phyloP scores from a whole-genome alignment of 352 stramenopile species.

The Blastocystis hominis region DNA sequence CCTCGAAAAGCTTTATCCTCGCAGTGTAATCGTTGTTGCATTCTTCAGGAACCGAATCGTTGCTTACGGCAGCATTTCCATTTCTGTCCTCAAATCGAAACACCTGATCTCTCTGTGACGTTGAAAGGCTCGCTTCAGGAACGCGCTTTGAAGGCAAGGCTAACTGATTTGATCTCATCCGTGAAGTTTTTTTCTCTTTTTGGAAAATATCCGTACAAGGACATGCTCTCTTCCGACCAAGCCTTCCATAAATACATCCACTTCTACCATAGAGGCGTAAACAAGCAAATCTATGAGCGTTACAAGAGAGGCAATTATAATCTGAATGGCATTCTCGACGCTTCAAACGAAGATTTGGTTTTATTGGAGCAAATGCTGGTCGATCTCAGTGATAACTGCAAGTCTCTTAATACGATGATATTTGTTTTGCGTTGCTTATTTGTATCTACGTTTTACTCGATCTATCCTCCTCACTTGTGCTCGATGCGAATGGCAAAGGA shows the following conservation, averaged over 20 bases:
- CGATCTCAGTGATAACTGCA: not conserved
- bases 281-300: not conserved
- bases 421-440: not conserved
- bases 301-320: not conserved
- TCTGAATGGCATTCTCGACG: not conserved
- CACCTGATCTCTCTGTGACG: too few species aligned
- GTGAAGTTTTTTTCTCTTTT: not conserved
- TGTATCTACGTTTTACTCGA: not conserved
- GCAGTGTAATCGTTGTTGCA: too few species aligned
- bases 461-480: conserved; percentile 4
- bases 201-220: not conserved
- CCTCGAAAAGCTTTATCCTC: too few species aligned
- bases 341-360: not conserved
- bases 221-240: not conserved
- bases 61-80: too few species aligned
- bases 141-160: too few species aligned
- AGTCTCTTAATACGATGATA: not conserved
- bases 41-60: too few species aligned
- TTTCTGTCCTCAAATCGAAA: too few species aligned
- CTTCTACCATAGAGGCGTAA: not conserved
- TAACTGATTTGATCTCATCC: too few species aligned
- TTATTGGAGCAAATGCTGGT: not conserved
- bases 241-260: not conserved
- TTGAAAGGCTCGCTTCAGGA: too few species aligned
- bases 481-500: not conserved